phyloP scores from a whole-genome alignment of 176 grass and related monocot genomes.

The Triticum dicoccoides region DNA sequence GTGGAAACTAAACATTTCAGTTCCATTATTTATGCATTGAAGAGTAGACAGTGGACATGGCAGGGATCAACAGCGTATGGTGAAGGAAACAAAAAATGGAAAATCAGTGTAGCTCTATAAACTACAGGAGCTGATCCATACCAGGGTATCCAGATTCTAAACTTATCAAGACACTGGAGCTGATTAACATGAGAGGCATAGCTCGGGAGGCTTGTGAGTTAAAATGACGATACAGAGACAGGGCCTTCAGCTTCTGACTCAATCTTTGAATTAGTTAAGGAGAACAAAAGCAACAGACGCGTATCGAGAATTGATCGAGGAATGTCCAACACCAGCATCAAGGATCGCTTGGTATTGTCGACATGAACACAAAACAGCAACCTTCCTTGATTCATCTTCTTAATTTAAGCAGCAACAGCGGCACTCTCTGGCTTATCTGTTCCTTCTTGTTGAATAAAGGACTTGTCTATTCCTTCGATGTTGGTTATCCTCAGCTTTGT shows the following conservation, averaged over 20 bases:
- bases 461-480: constrained; percentile 82
- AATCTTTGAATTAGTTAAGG: constrained; percentile 6
- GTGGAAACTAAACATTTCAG: not conserved
- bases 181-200: not conserved
- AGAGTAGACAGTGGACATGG: not conserved
- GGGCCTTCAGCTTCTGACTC: constrained; percentile 24
- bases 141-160: not conserved
- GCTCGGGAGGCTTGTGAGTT: not conserved
- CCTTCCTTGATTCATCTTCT: not conserved
- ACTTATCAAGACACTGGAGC: not conserved
- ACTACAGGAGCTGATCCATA: constrained; percentile 17
- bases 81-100: not conserved
- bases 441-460: constrained; percentile 48
- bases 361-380: constrained; percentile 10
- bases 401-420: constrained; percentile 57
- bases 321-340: constrained; percentile 19
- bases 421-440: constrained; percentile 54
- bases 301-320: constrained; percentile 1
- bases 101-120: constrained; percentile 18
- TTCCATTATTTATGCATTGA: constrained; percentile 37
- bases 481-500: constrained; percentile 95
- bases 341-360: not conserved
- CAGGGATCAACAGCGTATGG: not conserved
- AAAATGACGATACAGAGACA: not conserved
- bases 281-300: constrained; percentile 3